Conservation (phyloP, 192 early-diverging fungal genomes). For the Rhizophagus prolifer region DNA sequence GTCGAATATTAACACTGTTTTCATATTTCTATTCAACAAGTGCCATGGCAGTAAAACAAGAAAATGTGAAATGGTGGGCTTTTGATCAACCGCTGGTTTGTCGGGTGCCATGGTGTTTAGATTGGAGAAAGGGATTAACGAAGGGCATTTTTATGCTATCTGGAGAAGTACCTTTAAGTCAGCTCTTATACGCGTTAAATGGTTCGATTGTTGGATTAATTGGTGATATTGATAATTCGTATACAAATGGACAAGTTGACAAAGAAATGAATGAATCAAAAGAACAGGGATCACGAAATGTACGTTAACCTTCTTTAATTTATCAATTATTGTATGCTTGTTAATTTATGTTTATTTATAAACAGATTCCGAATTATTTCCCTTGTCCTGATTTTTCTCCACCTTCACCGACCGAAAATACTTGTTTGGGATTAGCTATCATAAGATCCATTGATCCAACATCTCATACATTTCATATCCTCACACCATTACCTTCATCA, state of each 20-base stretch:
- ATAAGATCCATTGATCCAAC: conserved; percentile 65
- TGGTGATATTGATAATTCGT: conserved; percentile 48
- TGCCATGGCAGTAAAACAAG: conserved; percentile 13
- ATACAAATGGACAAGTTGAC: not conserved
- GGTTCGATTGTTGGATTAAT: conserved; percentile 81
- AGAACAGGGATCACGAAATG: not conserved
- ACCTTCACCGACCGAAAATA: conserved; percentile 50
- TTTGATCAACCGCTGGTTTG: conserved; percentile 55
- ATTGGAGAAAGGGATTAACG: conserved; percentile 51
- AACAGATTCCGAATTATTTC: conserved; percentile 44
- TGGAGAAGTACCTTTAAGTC: conserved; percentile 75
- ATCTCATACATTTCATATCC: conserved; percentile 52
- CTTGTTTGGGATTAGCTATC: conserved; percentile 63
- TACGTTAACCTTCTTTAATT: conserved; percentile 2
- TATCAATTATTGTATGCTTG: not conserved
- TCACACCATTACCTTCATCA: conserved; percentile 49
- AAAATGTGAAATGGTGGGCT: conserved; percentile 46
- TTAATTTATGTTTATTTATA: conserved; percentile 4
- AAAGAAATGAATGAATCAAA: not conserved
- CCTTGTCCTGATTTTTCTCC: conserved; percentile 38
- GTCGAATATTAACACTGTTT: conserved; percentile 62
- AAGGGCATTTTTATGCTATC: conserved; percentile 67
- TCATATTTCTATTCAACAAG: conserved; percentile 65
- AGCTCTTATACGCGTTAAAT: conserved; percentile 81
- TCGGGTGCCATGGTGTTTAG: conserved; percentile 56